Evolutionary conservation across 2,329 filamentous ascomycete species (phyloP).

Genomic region (Arthrobotrys musiformis): DNA sequence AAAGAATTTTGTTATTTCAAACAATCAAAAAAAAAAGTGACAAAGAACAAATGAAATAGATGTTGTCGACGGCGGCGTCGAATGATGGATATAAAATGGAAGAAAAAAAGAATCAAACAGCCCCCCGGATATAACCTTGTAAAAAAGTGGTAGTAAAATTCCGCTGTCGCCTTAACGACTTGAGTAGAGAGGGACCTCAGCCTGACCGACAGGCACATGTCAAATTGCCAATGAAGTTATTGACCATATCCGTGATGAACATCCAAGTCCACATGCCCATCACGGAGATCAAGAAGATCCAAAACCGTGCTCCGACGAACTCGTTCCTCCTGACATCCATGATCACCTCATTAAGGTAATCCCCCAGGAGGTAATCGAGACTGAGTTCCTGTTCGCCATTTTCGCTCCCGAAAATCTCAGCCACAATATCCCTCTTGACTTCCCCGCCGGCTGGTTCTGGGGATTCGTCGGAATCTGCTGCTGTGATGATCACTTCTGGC

Average conservation of each 20-base stretch:
- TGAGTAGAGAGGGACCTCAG: neutral
- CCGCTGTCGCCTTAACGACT: neutral
- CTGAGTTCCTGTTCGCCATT: slow-evolving; percentile 33
- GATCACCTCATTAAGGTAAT: slow-evolving; percentile 54
- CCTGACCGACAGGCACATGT: slow-evolving; percentile 23
- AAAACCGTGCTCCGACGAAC: slow-evolving; percentile 49
- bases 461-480: slow-evolving; percentile 1
- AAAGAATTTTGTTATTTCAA: slow-evolving; percentile 22
- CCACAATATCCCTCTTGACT: slow-evolving; percentile 1
- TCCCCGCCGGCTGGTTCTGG: slow-evolving; percentile 18
- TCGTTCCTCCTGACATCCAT: slow-evolving; percentile 49
- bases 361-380: slow-evolving; percentile 49
- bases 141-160: neutral
- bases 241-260: slow-evolving; percentile 49
- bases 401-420: slow-evolving; percentile 9
- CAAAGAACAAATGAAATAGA: slow-evolving; percentile 7
- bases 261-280: slow-evolving; percentile 55
- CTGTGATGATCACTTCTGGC: slow-evolving; percentile 9
- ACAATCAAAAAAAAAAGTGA: neutral
- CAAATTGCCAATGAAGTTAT: slow-evolving; percentile 38
- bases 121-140: neutral
- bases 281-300: slow-evolving; percentile 50
- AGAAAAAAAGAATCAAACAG: neutral
- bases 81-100: neutral
- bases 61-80: neutral